These are phyloP conservation scores for Capniomyces stellatus DNA, from an alignment of 371 early-diverging fungal genomes.

Conservation along the genomic window DNA sequence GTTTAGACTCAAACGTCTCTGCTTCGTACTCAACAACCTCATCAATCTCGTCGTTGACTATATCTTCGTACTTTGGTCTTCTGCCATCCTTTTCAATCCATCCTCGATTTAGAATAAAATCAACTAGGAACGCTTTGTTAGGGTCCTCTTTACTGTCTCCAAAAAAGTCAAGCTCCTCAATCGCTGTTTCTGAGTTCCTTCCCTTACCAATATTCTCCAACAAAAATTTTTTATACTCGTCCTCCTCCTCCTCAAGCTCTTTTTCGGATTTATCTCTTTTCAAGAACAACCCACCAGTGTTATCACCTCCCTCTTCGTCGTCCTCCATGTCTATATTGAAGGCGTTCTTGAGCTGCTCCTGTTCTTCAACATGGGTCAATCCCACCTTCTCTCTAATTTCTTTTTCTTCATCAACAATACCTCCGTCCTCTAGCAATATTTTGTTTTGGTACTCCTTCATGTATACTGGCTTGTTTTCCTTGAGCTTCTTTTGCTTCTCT, in stretches of 20 bases:
- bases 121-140: conserved; percentile 78
- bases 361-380: conserved; percentile 65
- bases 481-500: conserved; percentile 33
- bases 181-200: neutral
- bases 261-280: conserved; percentile 48
- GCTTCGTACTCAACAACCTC: conserved; percentile 51
- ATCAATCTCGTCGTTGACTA: conserved; percentile 39
- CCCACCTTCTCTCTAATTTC: conserved; percentile 15
- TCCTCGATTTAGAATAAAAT: conserved; percentile 70
- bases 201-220: conserved; percentile 44
- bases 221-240: conserved; percentile 65
- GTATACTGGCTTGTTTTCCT: conserved; percentile 34
- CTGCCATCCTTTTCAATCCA: conserved; percentile 70
- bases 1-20: conserved; percentile 75
- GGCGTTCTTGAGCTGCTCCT: conserved; percentile 53
- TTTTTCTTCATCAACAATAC: conserved; percentile 38
- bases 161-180: conserved; percentile 3
- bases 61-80: conserved; percentile 40
- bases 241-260: conserved; percentile 59
- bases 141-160: conserved; percentile 1
- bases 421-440: conserved; percentile 48
- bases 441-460: conserved; percentile 64
- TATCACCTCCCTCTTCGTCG: conserved; percentile 38
- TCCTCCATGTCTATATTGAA: conserved; percentile 29
- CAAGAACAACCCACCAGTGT: conserved; percentile 40